Evolutionary conservation across 179 eudicot genomes (phyloP).

Genomic region (Drosera spatulata): DNA sequence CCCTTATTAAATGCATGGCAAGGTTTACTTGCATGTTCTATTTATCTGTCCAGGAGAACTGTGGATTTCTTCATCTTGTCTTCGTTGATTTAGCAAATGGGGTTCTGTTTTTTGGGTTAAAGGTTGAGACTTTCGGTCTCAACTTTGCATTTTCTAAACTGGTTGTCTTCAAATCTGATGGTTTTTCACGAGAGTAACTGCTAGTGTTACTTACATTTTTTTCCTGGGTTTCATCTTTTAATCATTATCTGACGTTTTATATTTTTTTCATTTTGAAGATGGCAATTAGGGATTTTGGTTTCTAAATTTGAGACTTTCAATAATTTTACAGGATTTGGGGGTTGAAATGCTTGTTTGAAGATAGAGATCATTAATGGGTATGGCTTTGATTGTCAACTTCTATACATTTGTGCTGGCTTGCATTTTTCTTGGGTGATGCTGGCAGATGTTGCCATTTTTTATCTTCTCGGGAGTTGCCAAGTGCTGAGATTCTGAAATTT

Average conservation of each 20-base stretch:
- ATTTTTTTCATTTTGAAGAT: too few relatives aligned
- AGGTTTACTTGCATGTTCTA: conserved; percentile 8
- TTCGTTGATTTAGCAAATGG: not conserved
- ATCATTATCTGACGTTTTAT: too few relatives aligned
- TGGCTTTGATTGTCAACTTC: conserved; percentile 10
- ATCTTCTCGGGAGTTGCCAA: conserved; percentile 3
- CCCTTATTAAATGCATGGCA: not conserved
- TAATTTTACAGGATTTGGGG: too few relatives aligned
- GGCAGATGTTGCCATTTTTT: conserved; percentile 24
- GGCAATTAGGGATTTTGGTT: not conserved
- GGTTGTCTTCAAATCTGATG: not conserved
- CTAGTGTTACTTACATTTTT: not conserved
- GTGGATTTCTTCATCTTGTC: conserved; percentile 10
- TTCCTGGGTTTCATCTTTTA: too few relatives aligned
- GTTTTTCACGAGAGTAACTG: not conserved
- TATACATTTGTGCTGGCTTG: conserved; percentile 17
- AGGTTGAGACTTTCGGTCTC: not conserved
- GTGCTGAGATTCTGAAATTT: too few relatives aligned
- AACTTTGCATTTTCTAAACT: not conserved
- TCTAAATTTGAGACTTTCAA: too few relatives aligned
- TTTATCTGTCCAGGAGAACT: conserved; percentile 5
- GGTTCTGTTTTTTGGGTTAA: not conserved
- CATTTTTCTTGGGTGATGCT: conserved; percentile 11
- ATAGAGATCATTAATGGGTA: conserved; percentile 4
- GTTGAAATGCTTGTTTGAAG: not conserved